Conservation (phyloP, 2,329 filamentous ascomycete species). For the Nemania sp. region DNA sequence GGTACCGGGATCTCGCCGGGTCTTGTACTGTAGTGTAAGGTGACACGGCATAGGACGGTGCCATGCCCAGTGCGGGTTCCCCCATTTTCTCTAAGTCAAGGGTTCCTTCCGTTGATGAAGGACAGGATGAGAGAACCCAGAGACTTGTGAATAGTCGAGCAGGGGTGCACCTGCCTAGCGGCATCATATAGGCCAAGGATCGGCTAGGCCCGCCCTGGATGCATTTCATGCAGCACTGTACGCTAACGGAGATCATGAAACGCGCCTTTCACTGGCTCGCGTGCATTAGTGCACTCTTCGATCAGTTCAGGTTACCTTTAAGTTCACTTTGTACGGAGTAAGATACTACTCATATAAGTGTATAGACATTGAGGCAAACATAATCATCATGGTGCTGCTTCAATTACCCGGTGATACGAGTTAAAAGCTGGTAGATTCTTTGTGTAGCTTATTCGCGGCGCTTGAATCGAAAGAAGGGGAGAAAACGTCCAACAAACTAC, state of each 20-base stretch:
- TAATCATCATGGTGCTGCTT: conserved; percentile 16
- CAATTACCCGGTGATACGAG: no score
- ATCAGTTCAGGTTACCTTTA: conserved; percentile 6
- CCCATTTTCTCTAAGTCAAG: conserved; percentile 26
- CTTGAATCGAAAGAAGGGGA: no score
- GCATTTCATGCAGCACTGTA: conserved; percentile 24
- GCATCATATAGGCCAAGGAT: conserved; percentile 31
- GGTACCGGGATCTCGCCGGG: conserved; percentile 7
- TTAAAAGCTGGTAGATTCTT: no score
- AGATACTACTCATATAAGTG: no score
- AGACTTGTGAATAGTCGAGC: conserved; percentile 29
- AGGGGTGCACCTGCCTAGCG: conserved; percentile 28
- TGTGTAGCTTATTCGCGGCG: no score
- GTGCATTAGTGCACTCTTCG: conserved; percentile 18
- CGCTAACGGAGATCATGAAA: conserved; percentile 30
- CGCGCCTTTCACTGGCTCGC: conserved; percentile 23
- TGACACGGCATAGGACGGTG: conserved; percentile 20
- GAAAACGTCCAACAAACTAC: no score
- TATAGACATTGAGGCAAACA: no score
- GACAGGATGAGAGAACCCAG: conserved; percentile 22
- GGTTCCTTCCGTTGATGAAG: conserved; percentile 20
- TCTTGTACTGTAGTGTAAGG: conserved; percentile 17
- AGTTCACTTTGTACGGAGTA: no score
- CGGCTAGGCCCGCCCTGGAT: conserved; percentile 29
- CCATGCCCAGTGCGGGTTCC: conserved; percentile 26